Base-by-base conservation (phyloP, 1,284 basidiomycete genomes). In the Cutaneotrichosporon sp. region DNA sequence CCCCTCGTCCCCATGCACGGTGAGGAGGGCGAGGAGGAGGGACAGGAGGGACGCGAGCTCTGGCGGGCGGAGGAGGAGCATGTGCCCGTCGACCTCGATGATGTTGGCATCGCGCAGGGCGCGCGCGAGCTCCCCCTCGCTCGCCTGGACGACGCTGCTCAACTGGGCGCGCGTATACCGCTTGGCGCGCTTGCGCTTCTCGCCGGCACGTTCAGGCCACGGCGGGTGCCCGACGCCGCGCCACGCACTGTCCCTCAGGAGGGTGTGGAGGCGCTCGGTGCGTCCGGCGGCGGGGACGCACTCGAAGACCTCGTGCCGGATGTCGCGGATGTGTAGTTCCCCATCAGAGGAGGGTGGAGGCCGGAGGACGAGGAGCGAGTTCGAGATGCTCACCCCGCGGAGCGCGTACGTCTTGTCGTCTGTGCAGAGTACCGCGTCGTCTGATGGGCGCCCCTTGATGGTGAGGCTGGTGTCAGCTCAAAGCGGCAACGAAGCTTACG, bases 351-450 rank as follows among this genome's bases (percentile, higher is more conserved):
- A 24, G 4, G 24, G 25, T 3, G 56, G 51, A 13, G 87, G 80
- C 2, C 87, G 87, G 56, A 89, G 82, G 50, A 95, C 84, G 14
- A 92, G 82, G 36, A 94, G 81, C 1, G 91, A 88, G 76, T 97
- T 97, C 18, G 92, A 95, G 51, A 95, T 82, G 4, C 85, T 83
- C 9, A 97, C 87, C 0, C 91, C 89, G 7, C 92, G 87, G 25
- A 97, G 81, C 0, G 84, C 76, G 74, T 89, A 97, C 0, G 93
- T 97, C 73, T 85, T 87, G 63, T 87, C 82, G 0, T 82, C 68
- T 0, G 92, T 94, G 73, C 93, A 95, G 4, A 95, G 80, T 0
- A 95, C 92, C 0, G 93, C 93, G 69, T 95, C 90, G 71, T 95
- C 92, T 20, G 84, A 84, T 1, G 85, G 78, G 46, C 86, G 81